These are phyloP conservation scores for Penicillium sp. DNA, from an alignment of 2,329 filamentous ascomycete genomes.

Conservation along the genomic window DNA sequence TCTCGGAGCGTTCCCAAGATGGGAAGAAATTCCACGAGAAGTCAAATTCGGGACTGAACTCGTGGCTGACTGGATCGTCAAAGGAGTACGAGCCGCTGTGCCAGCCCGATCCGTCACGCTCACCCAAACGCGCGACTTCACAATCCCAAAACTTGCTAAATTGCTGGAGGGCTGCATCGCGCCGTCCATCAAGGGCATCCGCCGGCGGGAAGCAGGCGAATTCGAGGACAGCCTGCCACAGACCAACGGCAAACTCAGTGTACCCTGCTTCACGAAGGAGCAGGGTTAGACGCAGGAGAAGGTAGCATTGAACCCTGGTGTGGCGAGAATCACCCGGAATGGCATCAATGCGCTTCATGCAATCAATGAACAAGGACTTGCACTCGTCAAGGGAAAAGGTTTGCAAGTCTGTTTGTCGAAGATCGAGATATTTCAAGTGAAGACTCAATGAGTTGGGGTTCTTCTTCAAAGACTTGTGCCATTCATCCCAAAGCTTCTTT, in stretches of 20 bases:
- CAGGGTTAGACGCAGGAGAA: conserved; percentile 72
- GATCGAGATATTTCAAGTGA: conserved; percentile 74
- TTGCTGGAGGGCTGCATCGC: conserved; percentile 20
- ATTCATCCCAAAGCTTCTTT: conserved; percentile 62
- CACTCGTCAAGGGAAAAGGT: conserved; percentile 69
- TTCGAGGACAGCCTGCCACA: conserved; percentile 84
- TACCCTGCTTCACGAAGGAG: conserved; percentile 79
- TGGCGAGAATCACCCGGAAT: conserved; percentile 22
- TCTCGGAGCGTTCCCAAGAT: conserved; percentile 58
- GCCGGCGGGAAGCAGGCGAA: conserved; percentile 63
- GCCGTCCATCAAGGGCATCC: conserved; percentile 22
- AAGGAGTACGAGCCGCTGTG: conserved; percentile 22
- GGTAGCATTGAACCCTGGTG: conserved; percentile 59
- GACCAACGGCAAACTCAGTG: conserved; percentile 70
- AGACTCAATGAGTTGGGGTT: conserved; percentile 62
- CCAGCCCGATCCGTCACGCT: conserved; percentile 73
- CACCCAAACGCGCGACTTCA: conserved; percentile 77
- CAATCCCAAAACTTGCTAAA: conserved; percentile 86
- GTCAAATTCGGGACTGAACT: conserved; percentile 24
- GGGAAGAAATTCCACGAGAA: conserved; percentile 35
- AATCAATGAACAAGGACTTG: conserved; percentile 60
- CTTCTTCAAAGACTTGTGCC: conserved; percentile 62
- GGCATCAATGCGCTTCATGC: conserved; percentile 49
- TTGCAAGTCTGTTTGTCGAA: conserved; percentile 66
- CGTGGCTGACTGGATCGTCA: conserved; percentile 39